Base-by-base conservation (phyloP, 2,329 filamentous ascomycete genomes). In the Trichoderma pleuroti region DNA sequence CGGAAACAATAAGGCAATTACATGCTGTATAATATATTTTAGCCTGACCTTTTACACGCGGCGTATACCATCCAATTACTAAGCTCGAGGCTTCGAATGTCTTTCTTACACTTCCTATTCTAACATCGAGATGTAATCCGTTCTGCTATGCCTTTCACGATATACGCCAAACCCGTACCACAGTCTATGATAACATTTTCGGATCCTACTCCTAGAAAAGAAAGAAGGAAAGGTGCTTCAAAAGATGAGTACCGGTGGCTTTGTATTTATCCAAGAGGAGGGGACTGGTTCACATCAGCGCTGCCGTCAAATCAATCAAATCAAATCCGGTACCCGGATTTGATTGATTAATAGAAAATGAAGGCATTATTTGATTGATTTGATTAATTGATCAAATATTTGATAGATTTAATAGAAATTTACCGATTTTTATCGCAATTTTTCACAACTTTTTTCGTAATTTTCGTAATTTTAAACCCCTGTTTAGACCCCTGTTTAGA, bases 221-320 rank as follows among this genome's bases (percentile, higher is more conserved):
- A 52, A 52, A 52, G 6, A 24, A 52, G n/a, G 12, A 12, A 52
- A 24, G 24, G 21, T 1, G 56, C 16, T 28, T 3, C 6, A 24
- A 21, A 30, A 16, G 2, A 64, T 64, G 61, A 12, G 24, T 34
- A 11, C 8, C 28, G 42, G 61, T 10, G 28, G 49, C 14, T 64
- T 64, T 34, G 61, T 64, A 32, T 64, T 64, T 4, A 64, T 64
- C 16, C 61, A 64, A 52, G 61, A 64, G 28, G 49, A 49, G 61
- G 61, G 61, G 1, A 64, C 61, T 49, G 61, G 61, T 32, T 34
- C 61, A n/a, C 61, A 64, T 24, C n/a, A n/a, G n/a, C n/a, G n/a
- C n/a, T n/a, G n/a, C n/a, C n/a, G n/a, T n/a, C n/a, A n/a, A n/a
- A n/a, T n/a, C n/a, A n/a, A n/a, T n/a, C n/a, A n/a, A n/a, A n/a